Base-by-base conservation (phyloP, 1,139 yeast species). In the Candida glucosophila region DNA sequence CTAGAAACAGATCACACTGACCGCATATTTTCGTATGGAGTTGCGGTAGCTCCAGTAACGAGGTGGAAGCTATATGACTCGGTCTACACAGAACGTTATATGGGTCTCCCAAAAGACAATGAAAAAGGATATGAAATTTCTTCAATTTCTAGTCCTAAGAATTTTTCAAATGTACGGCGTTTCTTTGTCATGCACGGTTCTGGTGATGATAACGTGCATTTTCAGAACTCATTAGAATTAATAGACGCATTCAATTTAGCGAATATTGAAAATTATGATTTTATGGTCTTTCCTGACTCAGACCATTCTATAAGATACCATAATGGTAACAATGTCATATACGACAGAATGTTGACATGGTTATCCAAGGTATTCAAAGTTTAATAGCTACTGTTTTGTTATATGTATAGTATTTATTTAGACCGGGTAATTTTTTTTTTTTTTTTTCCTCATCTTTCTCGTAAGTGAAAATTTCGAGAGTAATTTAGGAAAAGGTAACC, bases 151-250 rank as follows among this genome's bases (percentile, higher is more conserved):
- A 57, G 73, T 33, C 62, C 66, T 5, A 59, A 59, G 14, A 47
- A 58, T 44, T 59, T 77, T 49, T 40, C 57, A 41, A 47, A 62
- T 39, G 72, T 64, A n/a, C 62, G 58, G 27, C 60, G 83, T 40
- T 79, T 80, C 41, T 56, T 80, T 32, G 48, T 80, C 26, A 77
- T 79, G 63, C 92, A 80, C 47, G 92, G 92, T 6, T 70, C 82
- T 2, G 90, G 88, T 12, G 92, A 80, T 49, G 92, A 80, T 47
- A 80, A 80, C 36, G 92, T 80, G 20, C 92, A 80, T 49, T 68
- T 78, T 45, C 92, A 80, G 45, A 77, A 80, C 49, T 59, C 79
- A 13, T 62, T 77, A 35, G 74, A 73, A 44, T 55, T 80, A 13
- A 45, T 80, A 28, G 90, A 80, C 44, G 58, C 65, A 33, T 61